Evolutionary conservation across 805 yeast species (phyloP).

Genomic region (Myxozyma kluyveri): DNA sequence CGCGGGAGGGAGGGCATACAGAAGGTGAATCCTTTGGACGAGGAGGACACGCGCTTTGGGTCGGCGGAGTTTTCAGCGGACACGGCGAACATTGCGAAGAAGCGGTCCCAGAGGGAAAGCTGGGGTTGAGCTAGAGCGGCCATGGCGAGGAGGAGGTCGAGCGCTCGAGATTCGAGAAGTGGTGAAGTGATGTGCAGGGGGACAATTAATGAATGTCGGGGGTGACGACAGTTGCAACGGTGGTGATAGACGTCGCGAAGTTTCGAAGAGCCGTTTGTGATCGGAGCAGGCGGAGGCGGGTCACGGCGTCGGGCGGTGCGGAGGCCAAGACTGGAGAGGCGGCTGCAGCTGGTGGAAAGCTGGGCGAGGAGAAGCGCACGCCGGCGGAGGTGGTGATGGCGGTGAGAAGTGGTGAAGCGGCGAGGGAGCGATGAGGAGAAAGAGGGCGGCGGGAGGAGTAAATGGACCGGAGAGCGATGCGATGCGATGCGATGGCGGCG

Average conservation of each 20-base stretch:
- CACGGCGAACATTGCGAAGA: conserved; percentile 4
- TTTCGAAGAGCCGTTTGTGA: too few relatives aligned
- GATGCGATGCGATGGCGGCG: neutral
- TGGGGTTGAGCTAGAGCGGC: neutral
- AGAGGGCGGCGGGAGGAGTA: conserved; percentile 2
- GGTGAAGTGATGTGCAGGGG: neutral
- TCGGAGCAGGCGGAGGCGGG: too few relatives aligned
- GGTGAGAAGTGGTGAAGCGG: too few relatives aligned
- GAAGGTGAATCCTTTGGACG: neutral
- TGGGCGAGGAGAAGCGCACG: too few relatives aligned
- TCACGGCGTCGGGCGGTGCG: too few relatives aligned
- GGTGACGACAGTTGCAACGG: too few relatives aligned
- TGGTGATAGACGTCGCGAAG: too few relatives aligned
- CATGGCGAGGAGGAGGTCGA: neutral
- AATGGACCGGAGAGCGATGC: neutral
- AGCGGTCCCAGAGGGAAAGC: conserved; percentile 2
- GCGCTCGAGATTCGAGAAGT: neutral
- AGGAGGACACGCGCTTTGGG: too few relatives aligned
- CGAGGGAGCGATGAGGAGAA: neutral
- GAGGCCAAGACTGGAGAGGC: too few relatives aligned
- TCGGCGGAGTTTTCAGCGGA: neutral
- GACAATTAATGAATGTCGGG: too few relatives aligned
- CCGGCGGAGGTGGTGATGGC: too few relatives aligned
- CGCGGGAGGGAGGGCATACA: neutral
- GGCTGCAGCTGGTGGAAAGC: too few relatives aligned